Conservation (phyloP, 495 filamentous ascomycete species). For the Hypomontagnella monticulosa region DNA sequence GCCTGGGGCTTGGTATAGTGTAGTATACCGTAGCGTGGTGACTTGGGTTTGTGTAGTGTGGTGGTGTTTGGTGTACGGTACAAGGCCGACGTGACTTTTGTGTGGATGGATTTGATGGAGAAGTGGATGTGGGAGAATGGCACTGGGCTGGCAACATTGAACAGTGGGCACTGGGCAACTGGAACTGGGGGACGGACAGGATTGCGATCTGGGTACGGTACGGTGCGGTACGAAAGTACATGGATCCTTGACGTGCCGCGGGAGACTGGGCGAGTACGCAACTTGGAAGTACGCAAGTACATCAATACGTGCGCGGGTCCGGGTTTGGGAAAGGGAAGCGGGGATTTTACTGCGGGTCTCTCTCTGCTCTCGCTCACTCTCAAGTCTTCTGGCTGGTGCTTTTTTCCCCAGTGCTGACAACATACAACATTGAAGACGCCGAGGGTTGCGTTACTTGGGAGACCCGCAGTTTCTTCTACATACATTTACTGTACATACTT, state of each 20-base stretch:
- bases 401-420: slow-evolving; percentile 5
- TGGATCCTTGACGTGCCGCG: slow-evolving; percentile 1
- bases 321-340: slow-evolving; percentile 22
- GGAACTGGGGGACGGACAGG: no score
- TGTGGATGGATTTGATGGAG: slow-evolving; percentile 37
- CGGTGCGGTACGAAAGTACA: slow-evolving; percentile 34
- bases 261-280: slow-evolving; percentile 1
- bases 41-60: slow-evolving; percentile 17
- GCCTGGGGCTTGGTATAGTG: slow-evolving; percentile 36
- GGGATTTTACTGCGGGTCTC: slow-evolving; percentile 27
- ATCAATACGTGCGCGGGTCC: slow-evolving; percentile 4
- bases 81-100: slow-evolving; percentile 43
- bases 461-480: slow-evolving; percentile 30
- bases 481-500: neutral
- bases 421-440: no score
- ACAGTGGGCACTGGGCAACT: no score
- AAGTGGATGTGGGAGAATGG: slow-evolving; percentile 34
- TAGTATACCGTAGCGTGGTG: slow-evolving; percentile 23
- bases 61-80: slow-evolving; percentile 37
- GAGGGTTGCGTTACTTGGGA: slow-evolving; percentile 45
- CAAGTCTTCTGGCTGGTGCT: no score
- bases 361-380: no score
- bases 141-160: no score
- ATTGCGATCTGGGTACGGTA: slow-evolving; percentile 26
- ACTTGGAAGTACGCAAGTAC: neutral